These are phyloP conservation scores for Schoenoplectus triqueter DNA, from an alignment of 202 grass and related monocot species.

Conservation along the genomic window DNA sequence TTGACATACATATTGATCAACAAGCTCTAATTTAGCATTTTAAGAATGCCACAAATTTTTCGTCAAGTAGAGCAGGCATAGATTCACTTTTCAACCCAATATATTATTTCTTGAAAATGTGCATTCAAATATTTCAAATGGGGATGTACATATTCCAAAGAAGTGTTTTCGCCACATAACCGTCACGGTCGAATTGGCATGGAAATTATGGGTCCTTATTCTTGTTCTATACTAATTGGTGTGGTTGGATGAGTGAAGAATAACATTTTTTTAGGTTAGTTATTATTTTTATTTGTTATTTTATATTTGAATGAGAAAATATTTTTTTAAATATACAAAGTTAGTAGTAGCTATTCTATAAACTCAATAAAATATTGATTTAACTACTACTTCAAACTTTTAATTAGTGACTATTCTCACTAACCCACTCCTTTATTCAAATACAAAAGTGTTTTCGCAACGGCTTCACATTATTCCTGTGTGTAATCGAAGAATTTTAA, in stretches of 20 bases:
- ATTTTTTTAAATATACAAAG: too few relatives aligned
- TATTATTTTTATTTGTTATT: too few relatives aligned
- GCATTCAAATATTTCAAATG: conserved; percentile 12
- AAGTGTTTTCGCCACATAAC: background rate
- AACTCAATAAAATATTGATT: too few relatives aligned
- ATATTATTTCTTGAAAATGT: conserved; percentile 28
- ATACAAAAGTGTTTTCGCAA: too few relatives aligned
- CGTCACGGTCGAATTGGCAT: background rate
- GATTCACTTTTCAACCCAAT: background rate
- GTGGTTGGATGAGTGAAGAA: too few relatives aligned
- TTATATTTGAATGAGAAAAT: too few relatives aligned
- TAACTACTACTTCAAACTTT: too few relatives aligned
- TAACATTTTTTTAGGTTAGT: too few relatives aligned
- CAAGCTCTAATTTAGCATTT: background rate
- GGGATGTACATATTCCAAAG: background rate
- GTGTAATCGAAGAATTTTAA: background rate
- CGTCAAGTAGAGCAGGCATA: background rate
- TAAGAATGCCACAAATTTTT: background rate
- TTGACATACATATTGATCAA: background rate
- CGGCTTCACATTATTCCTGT: background rate
- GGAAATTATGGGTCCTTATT: background rate
- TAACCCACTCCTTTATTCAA: too few relatives aligned
- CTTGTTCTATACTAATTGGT: background rate
- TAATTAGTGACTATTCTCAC: too few relatives aligned
- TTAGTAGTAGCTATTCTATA: too few relatives aligned